Base-by-base conservation (phyloP, 139 green algal genomes). In the Micromonas pusilla region DNA sequence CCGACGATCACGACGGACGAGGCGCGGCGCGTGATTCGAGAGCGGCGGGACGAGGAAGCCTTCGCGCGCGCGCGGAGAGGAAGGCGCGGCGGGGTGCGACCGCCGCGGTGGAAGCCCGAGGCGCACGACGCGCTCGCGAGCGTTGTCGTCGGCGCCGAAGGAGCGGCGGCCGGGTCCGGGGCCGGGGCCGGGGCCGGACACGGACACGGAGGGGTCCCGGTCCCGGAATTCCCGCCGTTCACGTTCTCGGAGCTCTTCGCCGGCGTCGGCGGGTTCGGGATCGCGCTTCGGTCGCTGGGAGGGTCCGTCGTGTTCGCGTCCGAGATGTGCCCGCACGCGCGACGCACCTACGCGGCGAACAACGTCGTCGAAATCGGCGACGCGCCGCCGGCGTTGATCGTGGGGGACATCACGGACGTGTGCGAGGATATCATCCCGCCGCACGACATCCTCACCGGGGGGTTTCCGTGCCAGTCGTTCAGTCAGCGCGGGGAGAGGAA, bases 381-480 rank as follows among this genome's bases (percentile, higher is more conserved):
- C 16, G 9, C 9, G 16, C 45, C 45, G 45, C 45, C 45, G 45
- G 9, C 21, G 45, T 5, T 52, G 3, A 33, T 39, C 34, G 21
- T 2, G 25, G 73, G 73, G 20, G 73, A 80, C 57, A 80, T 80
- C 57, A 80, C 73, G 36, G 73, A 72, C 16, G 37, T 80, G 6
- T n/a, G 39, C 36, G 73, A 23, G 57, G 36, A 2, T 3, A 30
- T 62, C 26, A 60, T 80, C 2, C 73, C 73, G n/a, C 53, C 23
- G 23, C 57, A 72, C 73, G 73, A 80, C 3, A 19, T 80, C n/a
- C 57, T 80, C 57, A 72, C 57, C 16, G 73, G 26, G 20, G 73
- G 73, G 54, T 80, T 80, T 30, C 57, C 52, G 26, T 80, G 73
- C 73, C 73, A 80, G 73, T 71, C 54, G 2, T 79, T 79, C 72